Conservation (phyloP, 169 alveolate genomes). For the Eimeria falciformis region DNA sequence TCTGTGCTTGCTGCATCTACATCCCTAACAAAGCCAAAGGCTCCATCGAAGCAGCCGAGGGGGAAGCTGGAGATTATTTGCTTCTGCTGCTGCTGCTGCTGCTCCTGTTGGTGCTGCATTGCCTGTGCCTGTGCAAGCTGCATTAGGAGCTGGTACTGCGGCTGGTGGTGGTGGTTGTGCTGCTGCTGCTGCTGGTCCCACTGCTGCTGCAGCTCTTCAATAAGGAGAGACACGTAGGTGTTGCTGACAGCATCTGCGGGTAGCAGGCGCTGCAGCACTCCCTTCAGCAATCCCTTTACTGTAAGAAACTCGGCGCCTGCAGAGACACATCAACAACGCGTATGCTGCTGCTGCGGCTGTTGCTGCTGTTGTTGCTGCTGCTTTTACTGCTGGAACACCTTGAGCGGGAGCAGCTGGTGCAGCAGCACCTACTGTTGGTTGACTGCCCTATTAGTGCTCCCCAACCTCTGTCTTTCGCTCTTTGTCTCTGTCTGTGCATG, state of each 20-base stretch:
- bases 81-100: neutral
- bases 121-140: constrained; percentile 20
- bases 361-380: neutral
- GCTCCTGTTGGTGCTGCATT: neutral
- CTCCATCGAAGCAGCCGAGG: neutral
- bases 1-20: neutral
- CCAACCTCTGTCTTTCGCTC: neutral
- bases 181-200: constrained; percentile 41
- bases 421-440: neutral
- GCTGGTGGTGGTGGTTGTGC: neutral
- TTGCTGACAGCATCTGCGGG: neutral
- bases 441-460: neutral
- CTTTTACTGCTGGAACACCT: neutral
- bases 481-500: too few relatives aligned
- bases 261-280: constrained; percentile 40
- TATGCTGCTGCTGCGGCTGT: neutral
- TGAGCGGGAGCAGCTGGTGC: too few relatives aligned
- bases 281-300: constrained; percentile 26
- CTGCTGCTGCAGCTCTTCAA: constrained; percentile 7
- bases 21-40: neutral
- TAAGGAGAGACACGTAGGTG: neutral
- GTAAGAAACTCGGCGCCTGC: constrained; percentile 24
- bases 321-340: neutral
- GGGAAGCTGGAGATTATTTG: neutral
- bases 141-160: constrained; percentile 14